Evolutionary conservation across 208 protist genomes (phyloP).

Genomic region (Porcisia hertigi): DNA sequence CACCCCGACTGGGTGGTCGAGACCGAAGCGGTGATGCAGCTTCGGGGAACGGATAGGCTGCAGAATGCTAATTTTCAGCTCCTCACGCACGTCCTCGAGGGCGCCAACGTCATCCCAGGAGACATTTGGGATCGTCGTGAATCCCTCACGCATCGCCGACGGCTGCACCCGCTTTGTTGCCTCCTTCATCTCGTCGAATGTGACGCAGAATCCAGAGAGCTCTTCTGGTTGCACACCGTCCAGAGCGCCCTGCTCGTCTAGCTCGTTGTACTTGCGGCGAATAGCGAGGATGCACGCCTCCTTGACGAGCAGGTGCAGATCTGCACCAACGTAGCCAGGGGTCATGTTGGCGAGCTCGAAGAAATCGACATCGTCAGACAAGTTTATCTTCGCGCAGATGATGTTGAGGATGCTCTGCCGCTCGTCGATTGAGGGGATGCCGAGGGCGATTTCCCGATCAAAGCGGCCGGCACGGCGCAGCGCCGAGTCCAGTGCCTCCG

Average conservation of each 20-base stretch:
- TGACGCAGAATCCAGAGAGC: slow-evolving; percentile 72
- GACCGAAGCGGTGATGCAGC: slow-evolving; percentile 90
- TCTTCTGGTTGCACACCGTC: slow-evolving; percentile 42
- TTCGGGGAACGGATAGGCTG: slow-evolving; percentile 92
- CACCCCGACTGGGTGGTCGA: slow-evolving; percentile 93
- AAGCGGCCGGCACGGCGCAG: slow-evolving; percentile 97
- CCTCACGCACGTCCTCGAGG: slow-evolving; percentile 93
- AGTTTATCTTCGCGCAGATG: slow-evolving; percentile 80
- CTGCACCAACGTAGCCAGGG: slow-evolving; percentile 98
- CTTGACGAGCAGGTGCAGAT: slow-evolving; percentile 96
- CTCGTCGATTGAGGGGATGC: slow-evolving; percentile 95
- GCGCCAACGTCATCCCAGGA: slow-evolving; percentile 98
- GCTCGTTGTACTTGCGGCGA: slow-evolving; percentile 78
- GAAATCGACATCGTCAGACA: slow-evolving; percentile 92
- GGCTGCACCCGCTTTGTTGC: slow-evolving; percentile 97
- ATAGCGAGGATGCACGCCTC: slow-evolving; percentile 92
- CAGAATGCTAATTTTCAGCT: slow-evolving; percentile 92
- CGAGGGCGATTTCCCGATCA: slow-evolving; percentile 96
- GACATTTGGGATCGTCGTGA: slow-evolving; percentile 97
- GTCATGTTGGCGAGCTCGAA: slow-evolving; percentile 94
- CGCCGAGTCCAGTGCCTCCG: slow-evolving; percentile 96
- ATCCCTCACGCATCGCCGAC: slow-evolving; percentile 96
- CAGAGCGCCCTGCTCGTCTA: slow-evolving; percentile 37
- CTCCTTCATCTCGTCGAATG: slow-evolving; percentile 80
- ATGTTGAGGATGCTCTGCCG: slow-evolving; percentile 90